Conservation (phyloP, 345 rosid species). For the Rhizophora apiculata region DNA sequence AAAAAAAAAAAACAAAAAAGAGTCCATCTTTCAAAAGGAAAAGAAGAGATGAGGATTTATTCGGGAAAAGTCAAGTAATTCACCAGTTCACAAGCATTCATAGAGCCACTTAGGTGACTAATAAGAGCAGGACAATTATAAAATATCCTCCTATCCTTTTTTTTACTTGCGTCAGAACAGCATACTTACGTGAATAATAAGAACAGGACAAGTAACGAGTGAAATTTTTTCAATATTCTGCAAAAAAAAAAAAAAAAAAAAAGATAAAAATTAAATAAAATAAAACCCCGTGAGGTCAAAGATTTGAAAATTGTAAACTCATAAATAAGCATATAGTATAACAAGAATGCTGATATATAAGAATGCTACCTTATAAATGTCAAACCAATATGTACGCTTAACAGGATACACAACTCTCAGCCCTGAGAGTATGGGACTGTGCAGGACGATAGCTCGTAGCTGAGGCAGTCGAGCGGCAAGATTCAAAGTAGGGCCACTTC, state of each 20-base stretch:
- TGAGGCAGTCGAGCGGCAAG: conserved; percentile 71
- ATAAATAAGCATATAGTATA: not conserved
- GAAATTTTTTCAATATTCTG: conserved; percentile 94
- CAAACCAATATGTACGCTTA: conserved; percentile 87
- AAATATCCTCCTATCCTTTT: too few relatives aligned
- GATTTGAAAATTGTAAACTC: not conserved
- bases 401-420: conserved; percentile 97
- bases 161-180: not conserved
- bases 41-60: not conserved
- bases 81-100: not conserved
- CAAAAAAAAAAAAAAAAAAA: not conserved
- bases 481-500: conserved; percentile 92
- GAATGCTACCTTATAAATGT: conserved; percentile 77
- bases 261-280: not conserved
- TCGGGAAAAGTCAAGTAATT: not conserved
- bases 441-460: conserved; percentile 79
- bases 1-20: not conserved
- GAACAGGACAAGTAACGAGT: conserved; percentile 85
- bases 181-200: conserved; percentile 83
- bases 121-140: not conserved
- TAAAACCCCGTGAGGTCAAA: not conserved
- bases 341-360: not conserved
- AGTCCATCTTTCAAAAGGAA: not conserved
- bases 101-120: not conserved
- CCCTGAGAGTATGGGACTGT: conserved; percentile 94